phyloP scores from a whole-genome alignment of 1,139 yeast species.

The Lodderomyces theae region DNA sequence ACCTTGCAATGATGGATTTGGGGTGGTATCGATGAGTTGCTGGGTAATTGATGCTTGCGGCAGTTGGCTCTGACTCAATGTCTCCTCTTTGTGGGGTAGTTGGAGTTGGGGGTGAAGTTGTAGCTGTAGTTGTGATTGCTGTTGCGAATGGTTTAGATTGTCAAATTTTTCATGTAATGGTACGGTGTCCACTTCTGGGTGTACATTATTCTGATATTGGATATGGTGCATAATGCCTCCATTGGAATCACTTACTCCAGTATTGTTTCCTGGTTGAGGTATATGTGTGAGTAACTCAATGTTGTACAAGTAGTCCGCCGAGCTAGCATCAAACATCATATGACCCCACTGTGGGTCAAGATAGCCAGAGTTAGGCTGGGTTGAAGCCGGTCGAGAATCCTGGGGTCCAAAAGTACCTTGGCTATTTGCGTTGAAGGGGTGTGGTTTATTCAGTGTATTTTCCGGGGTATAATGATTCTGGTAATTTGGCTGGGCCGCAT shows the following conservation, averaged over 20 bases:
- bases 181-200: conserved; percentile 4
- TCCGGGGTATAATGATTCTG: background rate
- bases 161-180: background rate
- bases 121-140: no score
- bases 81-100: conserved; percentile 6
- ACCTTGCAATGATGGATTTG: conserved; percentile 10
- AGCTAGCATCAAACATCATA: conserved; percentile 29
- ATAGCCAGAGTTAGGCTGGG: background rate
- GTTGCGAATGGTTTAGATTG: conserved; percentile 1
- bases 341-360: conserved; percentile 17
- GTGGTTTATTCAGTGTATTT: background rate
- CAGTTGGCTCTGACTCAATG: conserved; percentile 5
- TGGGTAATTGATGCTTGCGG: conserved; percentile 7
- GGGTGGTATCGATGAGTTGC: conserved; percentile 4
- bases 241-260: conserved; percentile 5
- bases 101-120: conserved; percentile 4
- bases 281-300: conserved; percentile 20
- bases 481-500: background rate
- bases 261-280: background rate
- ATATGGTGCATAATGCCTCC: conserved; percentile 30
- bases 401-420: background rate
- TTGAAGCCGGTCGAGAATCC: conserved; percentile 16
- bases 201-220: conserved; percentile 33
- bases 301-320: conserved; percentile 35
- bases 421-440: background rate